Evolutionary conservation across 1,139 yeast species (phyloP), one percentile per base, ranked within the genome.

Genomic region (Hansenula anomala): DNA sequence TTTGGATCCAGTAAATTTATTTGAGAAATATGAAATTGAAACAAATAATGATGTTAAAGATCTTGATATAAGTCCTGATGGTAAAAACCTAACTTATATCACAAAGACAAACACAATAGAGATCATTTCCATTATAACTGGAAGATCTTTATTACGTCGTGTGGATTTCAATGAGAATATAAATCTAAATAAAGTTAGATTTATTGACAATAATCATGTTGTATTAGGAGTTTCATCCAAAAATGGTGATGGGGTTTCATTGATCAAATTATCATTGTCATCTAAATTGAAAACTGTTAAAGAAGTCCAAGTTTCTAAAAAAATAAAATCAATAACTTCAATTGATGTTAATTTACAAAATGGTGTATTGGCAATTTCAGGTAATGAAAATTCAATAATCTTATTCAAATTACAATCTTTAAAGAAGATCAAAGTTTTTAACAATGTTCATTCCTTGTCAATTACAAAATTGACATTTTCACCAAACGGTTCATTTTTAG

Each of bases 391-490:
- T 45, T 77, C 94, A 1, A 66, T 89, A 18, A 64, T 77, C 1
- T 51, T 85, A 10, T 61, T 84, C 8, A 75, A 74, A 28, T 26
- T 40, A 28, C 28, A 46, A 26, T 51, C 56, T 4, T 38, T 53
- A 12, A 51, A 45, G 25, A 36, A 28, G 6, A 39, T 67, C 72
- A 36, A 67, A 43, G 60, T 70, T 5, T 67, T 79, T 45, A 67
- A 71, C 33, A 74, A 80, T 44, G 77, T 82, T 36, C 97, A 89
- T 58, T 67, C 72, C 7, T 80, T 85, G 59, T 88, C 95, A 13
- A 80, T 90, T 35, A 88, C 97, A 0, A 73, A 77, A 37, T 75
- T 87, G 6, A 69, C 79, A 0, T 78, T 89, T 44, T 81, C 87
- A 14, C 82, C 86, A 2, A 73, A 79, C 51, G 92, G 94, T 10